Evolutionary conservation across 495 filamentous ascomycete species (phyloP).

Genomic region (Penicillium angulare): DNA sequence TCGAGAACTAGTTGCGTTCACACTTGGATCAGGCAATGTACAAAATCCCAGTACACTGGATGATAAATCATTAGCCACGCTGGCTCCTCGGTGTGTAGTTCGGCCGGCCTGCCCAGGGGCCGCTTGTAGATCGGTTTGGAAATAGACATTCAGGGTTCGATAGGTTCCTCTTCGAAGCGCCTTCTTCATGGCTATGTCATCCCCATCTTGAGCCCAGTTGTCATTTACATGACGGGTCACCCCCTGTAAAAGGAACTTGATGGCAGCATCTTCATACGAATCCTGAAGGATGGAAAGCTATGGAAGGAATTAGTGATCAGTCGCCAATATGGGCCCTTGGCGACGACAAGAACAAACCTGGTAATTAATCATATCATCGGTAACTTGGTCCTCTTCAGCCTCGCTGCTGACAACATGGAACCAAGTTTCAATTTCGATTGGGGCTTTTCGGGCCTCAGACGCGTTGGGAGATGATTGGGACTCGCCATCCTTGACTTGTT

Average conservation of each 20-base stretch:
- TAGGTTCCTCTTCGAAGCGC: constrained; percentile 57
- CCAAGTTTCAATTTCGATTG: constrained; percentile 48
- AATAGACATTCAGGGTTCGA: constrained; percentile 50
- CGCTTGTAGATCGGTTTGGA: constrained; percentile 46
- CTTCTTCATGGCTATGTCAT: constrained; percentile 62
- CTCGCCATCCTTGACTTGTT: constrained; percentile 21
- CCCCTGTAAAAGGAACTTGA: constrained; percentile 59
- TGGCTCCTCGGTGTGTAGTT: constrained; percentile 4
- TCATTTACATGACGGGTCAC: constrained; percentile 73
- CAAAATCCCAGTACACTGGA: constrained; percentile 49
- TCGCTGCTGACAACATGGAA: constrained; percentile 47
- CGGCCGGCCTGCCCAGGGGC: constrained; percentile 22
- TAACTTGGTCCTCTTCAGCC: constrained; percentile 28
- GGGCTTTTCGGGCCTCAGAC: constrained; percentile 23
- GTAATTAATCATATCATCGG: constrained; percentile 39
- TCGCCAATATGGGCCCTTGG: too few relatives aligned
- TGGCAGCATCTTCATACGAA: constrained; percentile 41
- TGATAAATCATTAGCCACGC: constrained; percentile 16
- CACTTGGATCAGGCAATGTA: constrained; percentile 41
- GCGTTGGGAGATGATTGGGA: constrained; percentile 1
- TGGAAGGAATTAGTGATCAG: too few relatives aligned
- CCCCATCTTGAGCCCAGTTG: constrained; percentile 60
- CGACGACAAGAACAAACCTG: constrained; percentile 36
- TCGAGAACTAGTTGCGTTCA: constrained; percentile 33
- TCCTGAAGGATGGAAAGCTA: constrained; percentile 43